A percentile compares a stretch with the other conserved stretches of the same genome.
phyloP scores from a whole-genome alignment of 305 asterid species.

The Caryopteris hybrid region DNA sequence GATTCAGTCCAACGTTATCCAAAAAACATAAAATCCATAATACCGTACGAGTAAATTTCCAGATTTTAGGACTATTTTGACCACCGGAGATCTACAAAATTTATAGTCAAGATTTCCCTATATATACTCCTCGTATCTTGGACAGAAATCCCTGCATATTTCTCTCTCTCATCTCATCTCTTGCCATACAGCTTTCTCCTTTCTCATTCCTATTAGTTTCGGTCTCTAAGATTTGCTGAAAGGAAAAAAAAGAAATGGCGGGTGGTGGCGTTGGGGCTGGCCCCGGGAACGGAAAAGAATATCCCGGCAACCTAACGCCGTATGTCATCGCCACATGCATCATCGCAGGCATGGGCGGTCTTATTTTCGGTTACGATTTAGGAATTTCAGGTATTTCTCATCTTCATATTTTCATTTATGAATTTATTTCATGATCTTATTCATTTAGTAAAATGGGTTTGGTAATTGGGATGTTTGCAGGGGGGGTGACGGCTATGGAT shows the following conservation, averaged over 20 bases:
- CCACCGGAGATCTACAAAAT: slow-evolving; percentile 15
- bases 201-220: not conserved
- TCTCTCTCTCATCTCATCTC: not conserved
- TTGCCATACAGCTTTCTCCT: not conserved
- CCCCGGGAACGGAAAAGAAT: slow-evolving; percentile 16
- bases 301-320: slow-evolving; percentile 62
- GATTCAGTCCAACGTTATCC: no score
- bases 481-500: slow-evolving; percentile 63
- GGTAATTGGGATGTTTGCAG: slow-evolving; percentile 8
- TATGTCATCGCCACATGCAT: slow-evolving; percentile 66
- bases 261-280: slow-evolving; percentile 33
- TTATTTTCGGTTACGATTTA: slow-evolving; percentile 85
- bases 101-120: not conserved
- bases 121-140: slow-evolving; percentile 24
- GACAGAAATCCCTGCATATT: not conserved
- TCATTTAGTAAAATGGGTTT: no score
- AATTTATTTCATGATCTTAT: not conserved
- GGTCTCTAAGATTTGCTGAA: not conserved
- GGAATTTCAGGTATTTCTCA: slow-evolving; percentile 69
- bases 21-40: not conserved
- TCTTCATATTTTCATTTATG: not conserved
- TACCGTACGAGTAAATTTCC: not conserved
- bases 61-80: not conserved
- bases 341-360: slow-evolving; percentile 95
- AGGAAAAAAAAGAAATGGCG: slow-evolving; percentile 24